Percentiles rank a stretch among this genome's conserved stretches.
phyloP scores from a whole-genome alignment of 2,329 filamentous ascomycete genomes.

The Ilyonectria sp. region DNA sequence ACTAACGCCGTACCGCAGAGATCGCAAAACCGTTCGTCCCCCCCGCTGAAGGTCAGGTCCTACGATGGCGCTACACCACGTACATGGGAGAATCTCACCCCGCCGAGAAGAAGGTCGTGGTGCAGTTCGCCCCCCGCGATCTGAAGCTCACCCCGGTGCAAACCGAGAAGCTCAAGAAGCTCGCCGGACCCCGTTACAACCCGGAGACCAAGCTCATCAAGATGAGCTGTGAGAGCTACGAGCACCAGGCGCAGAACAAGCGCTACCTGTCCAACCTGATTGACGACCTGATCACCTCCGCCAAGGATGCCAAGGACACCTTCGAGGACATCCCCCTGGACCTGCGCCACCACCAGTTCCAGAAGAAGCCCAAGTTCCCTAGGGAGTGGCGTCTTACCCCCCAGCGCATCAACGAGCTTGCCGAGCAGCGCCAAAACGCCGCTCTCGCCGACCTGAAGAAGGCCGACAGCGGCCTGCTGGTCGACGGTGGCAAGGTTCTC shows the following conservation, averaged over 20 bases:
- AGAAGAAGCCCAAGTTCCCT: constrained; percentile 80
- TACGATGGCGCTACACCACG: constrained; percentile 96
- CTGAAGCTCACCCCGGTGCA: constrained; percentile 79
- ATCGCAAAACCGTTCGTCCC: constrained; percentile 85
- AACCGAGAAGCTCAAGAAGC: constrained; percentile 86
- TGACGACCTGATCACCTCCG: constrained; percentile 79
- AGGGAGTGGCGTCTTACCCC: constrained; percentile 85
- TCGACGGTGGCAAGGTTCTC: constrained; percentile 71
- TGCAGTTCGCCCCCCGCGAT: constrained; percentile 87
- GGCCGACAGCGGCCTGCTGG: constrained; percentile 66
- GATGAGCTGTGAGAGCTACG: constrained; percentile 92
- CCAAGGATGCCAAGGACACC: constrained; percentile 83
- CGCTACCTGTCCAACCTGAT: constrained; percentile 89
- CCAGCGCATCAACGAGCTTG: constrained; percentile 76
- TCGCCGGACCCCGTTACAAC: constrained; percentile 89
- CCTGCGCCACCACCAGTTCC: constrained; percentile 85
- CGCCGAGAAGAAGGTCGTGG: constrained; percentile 92
- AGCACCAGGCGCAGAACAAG: constrained; percentile 96
- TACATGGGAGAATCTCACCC: constrained; percentile 97
- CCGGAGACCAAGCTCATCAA: constrained; percentile 85
- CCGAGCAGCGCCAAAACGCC: constrained; percentile 69
- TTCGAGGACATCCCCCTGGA: constrained; percentile 94
- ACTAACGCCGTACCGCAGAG: constrained; percentile 66
- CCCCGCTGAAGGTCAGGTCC: constrained; percentile 76
- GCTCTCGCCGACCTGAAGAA: constrained; percentile 69